phyloP scores from a whole-genome alignment of 768 basidiomycete genomes.

The Russula sp. region DNA sequence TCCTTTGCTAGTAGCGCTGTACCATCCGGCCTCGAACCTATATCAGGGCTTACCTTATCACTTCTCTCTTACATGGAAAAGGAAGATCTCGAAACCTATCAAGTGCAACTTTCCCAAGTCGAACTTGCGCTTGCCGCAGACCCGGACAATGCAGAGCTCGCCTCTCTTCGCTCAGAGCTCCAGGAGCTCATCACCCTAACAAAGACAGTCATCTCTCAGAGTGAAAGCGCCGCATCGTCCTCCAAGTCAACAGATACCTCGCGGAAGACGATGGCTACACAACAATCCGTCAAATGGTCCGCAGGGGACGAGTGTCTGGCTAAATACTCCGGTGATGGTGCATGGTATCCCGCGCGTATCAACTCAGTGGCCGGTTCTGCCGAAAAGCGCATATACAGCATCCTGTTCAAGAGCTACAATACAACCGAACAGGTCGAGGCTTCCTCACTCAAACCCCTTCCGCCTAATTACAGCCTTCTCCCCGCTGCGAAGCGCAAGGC shows the following conservation, averaged over 20 bases:
- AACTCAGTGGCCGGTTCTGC: conserved; percentile 75
- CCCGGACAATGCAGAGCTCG: conserved; percentile 66
- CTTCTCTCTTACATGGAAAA: conserved; percentile 40
- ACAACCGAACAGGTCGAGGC: conserved; percentile 80
- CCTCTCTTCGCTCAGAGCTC: conserved; percentile 68
- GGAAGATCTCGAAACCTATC: conserved; percentile 82
- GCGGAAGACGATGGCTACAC: conserved; percentile 46
- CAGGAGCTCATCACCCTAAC: conserved; percentile 80
- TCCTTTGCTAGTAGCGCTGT: no score
- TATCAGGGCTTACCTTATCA: background rate
- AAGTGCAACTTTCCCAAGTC: conserved; percentile 86
- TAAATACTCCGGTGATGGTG: conserved; percentile 77
- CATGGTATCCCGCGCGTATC: conserved; percentile 87
- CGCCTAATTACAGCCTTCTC: conserved; percentile 42
- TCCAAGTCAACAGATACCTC: conserved; percentile 43
- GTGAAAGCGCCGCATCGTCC: conserved; percentile 53
- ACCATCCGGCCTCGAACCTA: background rate
- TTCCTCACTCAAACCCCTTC: conserved; percentile 63
- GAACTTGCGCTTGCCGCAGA: conserved; percentile 73
- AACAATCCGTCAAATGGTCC: conserved; percentile 54
- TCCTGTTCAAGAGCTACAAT: conserved; percentile 89
- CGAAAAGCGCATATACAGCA: conserved; percentile 80
- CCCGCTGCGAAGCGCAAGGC: conserved; percentile 70
- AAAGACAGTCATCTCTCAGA: conserved; percentile 62
- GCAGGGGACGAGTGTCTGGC: conserved; percentile 85